Conservation (phyloP, 257 asterid species). For the Mentha longifolia region DNA sequence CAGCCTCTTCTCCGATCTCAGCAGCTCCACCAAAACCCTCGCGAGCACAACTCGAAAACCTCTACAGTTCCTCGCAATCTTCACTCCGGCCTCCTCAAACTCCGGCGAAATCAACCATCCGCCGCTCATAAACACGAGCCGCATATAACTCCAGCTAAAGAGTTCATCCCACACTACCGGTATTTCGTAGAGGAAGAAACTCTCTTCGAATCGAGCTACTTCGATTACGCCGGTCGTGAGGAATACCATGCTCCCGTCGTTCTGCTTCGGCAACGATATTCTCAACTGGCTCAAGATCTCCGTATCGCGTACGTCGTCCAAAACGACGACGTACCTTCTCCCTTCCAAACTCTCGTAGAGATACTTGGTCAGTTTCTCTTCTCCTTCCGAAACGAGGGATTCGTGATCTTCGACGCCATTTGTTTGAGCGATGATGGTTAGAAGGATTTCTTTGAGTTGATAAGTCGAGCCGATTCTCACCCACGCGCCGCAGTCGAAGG, state of each 20-base stretch:
- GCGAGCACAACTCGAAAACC: constrained; percentile 40
- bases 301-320: constrained; percentile 3
- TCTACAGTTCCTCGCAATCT: constrained; percentile 30
- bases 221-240: constrained; percentile 20
- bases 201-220: not conserved
- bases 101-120: not conserved
- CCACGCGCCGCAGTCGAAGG: not conserved
- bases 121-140: not conserved
- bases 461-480: not conserved
- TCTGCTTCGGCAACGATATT: not conserved
- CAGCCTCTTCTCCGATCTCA: constrained; percentile 6
- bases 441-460: no score
- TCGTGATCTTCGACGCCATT: not conserved
- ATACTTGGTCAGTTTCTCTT: not conserved
- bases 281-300: not conserved
- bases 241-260: constrained; percentile 14
- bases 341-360: not conserved
- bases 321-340: no score
- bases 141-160: constrained; percentile 16
- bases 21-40: constrained; percentile 21
- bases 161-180: constrained; percentile 15
- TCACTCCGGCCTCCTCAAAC: constrained; percentile 25
- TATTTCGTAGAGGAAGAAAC: not conserved
- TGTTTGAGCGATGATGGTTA: not conserved
- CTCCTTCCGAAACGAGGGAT: not conserved